Base-by-base conservation (phyloP, 805 yeast species). In the Aciculoconidium aculeatum region DNA sequence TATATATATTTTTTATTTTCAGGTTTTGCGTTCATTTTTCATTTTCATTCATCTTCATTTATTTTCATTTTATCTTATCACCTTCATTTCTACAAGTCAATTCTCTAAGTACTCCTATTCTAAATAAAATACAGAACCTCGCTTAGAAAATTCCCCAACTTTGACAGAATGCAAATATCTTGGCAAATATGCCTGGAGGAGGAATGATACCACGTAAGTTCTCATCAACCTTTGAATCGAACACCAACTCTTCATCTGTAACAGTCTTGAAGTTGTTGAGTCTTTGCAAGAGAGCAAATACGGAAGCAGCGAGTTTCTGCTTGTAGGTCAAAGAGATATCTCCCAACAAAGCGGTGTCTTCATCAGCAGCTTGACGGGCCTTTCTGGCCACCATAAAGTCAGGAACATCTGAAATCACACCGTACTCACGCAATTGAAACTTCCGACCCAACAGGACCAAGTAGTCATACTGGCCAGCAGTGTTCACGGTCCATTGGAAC, bases 401-500 rank as follows among this genome's bases (percentile, higher is more conserved):
- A 0, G 70, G 69, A 16, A 34, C 34, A 32, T 64, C 70, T 5
- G 55, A 34, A 21, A 64, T 52, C 7, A 64, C 39, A 1, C 67
- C 70, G 33, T 49, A 61, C 24, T 59, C 61, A 3, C 30, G 22
- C 7, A 64, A 24, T 3, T 36, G 27, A 11, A 54, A 51, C 4
- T 30, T 21, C 24, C 31, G 32, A 20, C 64, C 56, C 11, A 62
- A 30, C 11, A 37, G 41, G 12, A 27, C 29, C 25, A 62, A 49
- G 41, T 61, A 61, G 17, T 58, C 54, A 25, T 44, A 55, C 35
- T 64, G 69, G n/a, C 34, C 35, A n/a, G 27, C 31, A 21, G 36
- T 55, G 37, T 64, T 64, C 25, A 64, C 41, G 7, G 70, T 64
- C 70, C 69, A 64, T 11, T 58, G 45, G 32, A 44, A 60, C 21